Evolutionary conservation across 2,329 filamentous ascomycete species (phyloP).

Genomic region (Lasiodiplodia sp.): DNA sequence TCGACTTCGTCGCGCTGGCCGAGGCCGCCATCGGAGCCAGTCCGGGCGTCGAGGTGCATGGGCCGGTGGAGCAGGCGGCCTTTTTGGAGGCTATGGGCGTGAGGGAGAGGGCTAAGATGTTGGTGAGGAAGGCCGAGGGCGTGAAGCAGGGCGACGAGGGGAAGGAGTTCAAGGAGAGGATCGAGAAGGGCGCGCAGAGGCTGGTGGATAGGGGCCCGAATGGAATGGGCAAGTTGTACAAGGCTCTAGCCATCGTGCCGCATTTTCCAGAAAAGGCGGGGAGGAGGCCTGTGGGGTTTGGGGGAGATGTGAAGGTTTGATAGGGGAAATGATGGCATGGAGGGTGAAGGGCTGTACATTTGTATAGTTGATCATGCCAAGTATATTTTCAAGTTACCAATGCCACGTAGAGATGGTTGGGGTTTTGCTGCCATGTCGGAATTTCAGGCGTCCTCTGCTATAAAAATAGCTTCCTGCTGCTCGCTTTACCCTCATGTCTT

Average conservation of each 20-base stretch:
- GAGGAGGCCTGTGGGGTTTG: slow-evolving; percentile 88
- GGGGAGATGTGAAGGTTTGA: slow-evolving; percentile 64
- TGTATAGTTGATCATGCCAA: background rate
- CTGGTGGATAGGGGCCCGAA: slow-evolving; percentile 81
- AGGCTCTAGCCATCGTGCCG: slow-evolving; percentile 88
- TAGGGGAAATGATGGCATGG: background rate
- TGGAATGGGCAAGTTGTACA: slow-evolving; percentile 95
- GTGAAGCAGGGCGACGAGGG: slow-evolving; percentile 25
- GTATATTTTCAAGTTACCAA: background rate
- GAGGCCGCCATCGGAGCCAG: slow-evolving; percentile 80
- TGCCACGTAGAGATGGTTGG: too few relatives aligned
- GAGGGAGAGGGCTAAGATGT: slow-evolving; percentile 73
- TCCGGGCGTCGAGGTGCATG: slow-evolving; percentile 86
- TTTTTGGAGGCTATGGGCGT: slow-evolving; percentile 88
- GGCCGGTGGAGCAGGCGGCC: slow-evolving; percentile 82
- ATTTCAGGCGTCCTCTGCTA: too few relatives aligned
- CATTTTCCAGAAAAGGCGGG: slow-evolving; percentile 65
- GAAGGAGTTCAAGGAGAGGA: slow-evolving; percentile 57
- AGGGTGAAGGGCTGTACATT: background rate
- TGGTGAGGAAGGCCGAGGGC: slow-evolving; percentile 56
- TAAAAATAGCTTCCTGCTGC: too few relatives aligned
- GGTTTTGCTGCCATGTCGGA: too few relatives aligned
- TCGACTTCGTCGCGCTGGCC: slow-evolving; percentile 88
- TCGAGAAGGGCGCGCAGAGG: slow-evolving; percentile 79
- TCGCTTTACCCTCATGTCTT: too few relatives aligned